These are phyloP conservation scores for Xerocomus spinulosus DNA, from an alignment of 768 basidiomycete species.

Conservation along the genomic window DNA sequence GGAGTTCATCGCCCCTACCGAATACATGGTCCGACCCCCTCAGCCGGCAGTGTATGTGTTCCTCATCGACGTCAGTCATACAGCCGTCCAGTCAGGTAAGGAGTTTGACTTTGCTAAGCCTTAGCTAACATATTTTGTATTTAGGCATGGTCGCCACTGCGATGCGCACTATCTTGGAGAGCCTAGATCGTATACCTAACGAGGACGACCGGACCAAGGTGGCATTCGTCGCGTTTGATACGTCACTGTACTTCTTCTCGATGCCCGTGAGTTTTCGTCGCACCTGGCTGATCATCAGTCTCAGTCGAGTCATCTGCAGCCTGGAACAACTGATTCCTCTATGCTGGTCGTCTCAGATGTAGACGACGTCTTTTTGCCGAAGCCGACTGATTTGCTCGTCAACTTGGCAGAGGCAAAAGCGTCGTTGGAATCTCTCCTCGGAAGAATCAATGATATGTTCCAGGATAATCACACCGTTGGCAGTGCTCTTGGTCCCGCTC, in stretches of 20 bases:
- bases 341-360: slow-evolving; percentile 98
- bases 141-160: slow-evolving; percentile 99
- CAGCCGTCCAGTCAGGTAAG: slow-evolving; percentile 84
- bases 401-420: slow-evolving; percentile 83
- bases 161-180: slow-evolving; percentile 93
- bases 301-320: slow-evolving; percentile 32
- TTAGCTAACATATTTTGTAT: not conserved
- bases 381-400: slow-evolving; percentile 93
- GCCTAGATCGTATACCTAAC: slow-evolving; percentile 91
- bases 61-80: slow-evolving; percentile 93
- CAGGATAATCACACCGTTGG: slow-evolving; percentile 91
- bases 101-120: not conserved
- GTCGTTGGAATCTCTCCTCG: slow-evolving; percentile 76
- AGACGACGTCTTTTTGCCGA: slow-evolving; percentile 96
- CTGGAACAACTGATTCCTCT: slow-evolving; percentile 69
- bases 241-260: slow-evolving; percentile 94
- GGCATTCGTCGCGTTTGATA: slow-evolving; percentile 88
- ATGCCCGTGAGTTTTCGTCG: slow-evolving; percentile 48
- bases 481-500: slow-evolving; percentile 89
- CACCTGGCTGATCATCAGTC: not conserved
- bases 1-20: slow-evolving; percentile 95
- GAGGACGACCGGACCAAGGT: slow-evolving; percentile 91
- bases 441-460: slow-evolving; percentile 93
- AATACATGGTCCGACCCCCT: slow-evolving; percentile 99
- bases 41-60: slow-evolving; percentile 97